Conservation (phyloP, 345 rosid species). For the Salix koriyanagi region DNA sequence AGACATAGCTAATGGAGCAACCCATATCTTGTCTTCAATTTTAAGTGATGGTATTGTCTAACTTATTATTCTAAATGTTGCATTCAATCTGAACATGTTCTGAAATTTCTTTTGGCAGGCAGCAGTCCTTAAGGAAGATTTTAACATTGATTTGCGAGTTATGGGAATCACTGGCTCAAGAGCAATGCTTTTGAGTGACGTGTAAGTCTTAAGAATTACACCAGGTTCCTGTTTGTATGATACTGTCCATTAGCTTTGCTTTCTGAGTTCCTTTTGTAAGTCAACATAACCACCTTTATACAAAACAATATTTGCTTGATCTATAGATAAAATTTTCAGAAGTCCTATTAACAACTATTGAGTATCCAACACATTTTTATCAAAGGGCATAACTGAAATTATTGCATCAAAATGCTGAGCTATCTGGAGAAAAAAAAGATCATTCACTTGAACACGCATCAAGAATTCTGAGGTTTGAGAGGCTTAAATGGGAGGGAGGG, state of each 20-base stretch:
- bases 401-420: background rate
- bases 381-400: background rate
- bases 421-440: background rate
- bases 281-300: background rate
- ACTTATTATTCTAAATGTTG: background rate
- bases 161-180: constrained; percentile 86
- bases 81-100: constrained; percentile 5
- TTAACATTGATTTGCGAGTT: constrained; percentile 92
- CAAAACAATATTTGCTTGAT: no score
- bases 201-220: constrained; percentile 45
- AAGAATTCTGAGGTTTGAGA: background rate
- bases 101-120: constrained; percentile 48
- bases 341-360: background rate
- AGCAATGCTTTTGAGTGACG: constrained; percentile 77
- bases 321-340: background rate
- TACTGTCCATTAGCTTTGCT: background rate
- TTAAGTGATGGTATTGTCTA: background rate
- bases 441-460: background rate
- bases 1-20: background rate
- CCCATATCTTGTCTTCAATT: background rate
- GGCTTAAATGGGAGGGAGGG: background rate
- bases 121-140: constrained; percentile 88
- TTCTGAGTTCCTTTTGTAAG: background rate
- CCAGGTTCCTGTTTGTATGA: background rate
- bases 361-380: background rate